Conservation (phyloP, 2,329 filamentous ascomycete genomes). For the Scopulariopsis brevicaulis region DNA sequence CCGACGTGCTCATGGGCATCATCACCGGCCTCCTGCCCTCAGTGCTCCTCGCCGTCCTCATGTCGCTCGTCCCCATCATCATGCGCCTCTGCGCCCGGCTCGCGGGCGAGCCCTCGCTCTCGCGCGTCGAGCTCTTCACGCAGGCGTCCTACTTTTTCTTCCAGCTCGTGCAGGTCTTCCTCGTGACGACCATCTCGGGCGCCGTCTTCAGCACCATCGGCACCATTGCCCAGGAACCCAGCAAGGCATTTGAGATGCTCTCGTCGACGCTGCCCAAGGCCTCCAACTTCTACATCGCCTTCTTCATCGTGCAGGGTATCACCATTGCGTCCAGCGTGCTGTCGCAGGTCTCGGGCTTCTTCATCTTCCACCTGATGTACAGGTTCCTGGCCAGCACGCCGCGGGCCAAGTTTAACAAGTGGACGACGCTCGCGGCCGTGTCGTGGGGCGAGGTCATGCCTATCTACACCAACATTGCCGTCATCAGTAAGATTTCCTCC, state of each 20-base stretch:
- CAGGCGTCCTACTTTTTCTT: constrained; percentile 89
- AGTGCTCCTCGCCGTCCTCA: constrained; percentile 67
- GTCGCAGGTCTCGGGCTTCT: constrained; percentile 53
- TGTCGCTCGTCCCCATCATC: constrained; percentile 75
- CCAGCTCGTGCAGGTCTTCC: constrained; percentile 84
- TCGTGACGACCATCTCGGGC: constrained; percentile 74
- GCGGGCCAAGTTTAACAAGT: constrained; percentile 65
- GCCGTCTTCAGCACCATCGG: constrained; percentile 61
- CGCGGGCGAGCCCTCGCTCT: constrained; percentile 68
- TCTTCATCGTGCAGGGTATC: constrained; percentile 78
- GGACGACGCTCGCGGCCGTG: constrained; percentile 54
- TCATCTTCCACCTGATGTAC: constrained; percentile 57
- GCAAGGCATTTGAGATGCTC: constrained; percentile 49
- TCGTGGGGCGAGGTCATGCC: constrained; percentile 72
- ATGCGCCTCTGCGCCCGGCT: constrained; percentile 62
- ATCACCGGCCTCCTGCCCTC: constrained; percentile 77
- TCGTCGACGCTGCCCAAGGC: constrained; percentile 67
- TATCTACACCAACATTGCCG: constrained; percentile 61
- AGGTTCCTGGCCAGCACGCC: constrained; percentile 67
- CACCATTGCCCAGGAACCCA: constrained; percentile 52
- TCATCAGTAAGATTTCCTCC: constrained; percentile 41
- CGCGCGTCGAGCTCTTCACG: constrained; percentile 75
- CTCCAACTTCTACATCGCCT: constrained; percentile 88
- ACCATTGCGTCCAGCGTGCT: constrained; percentile 63
- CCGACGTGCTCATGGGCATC: constrained; percentile 62